phyloP scores from a whole-genome alignment of 2,329 filamentous ascomycete genomes.

The Hymenoscyphus fraxineus region DNA sequence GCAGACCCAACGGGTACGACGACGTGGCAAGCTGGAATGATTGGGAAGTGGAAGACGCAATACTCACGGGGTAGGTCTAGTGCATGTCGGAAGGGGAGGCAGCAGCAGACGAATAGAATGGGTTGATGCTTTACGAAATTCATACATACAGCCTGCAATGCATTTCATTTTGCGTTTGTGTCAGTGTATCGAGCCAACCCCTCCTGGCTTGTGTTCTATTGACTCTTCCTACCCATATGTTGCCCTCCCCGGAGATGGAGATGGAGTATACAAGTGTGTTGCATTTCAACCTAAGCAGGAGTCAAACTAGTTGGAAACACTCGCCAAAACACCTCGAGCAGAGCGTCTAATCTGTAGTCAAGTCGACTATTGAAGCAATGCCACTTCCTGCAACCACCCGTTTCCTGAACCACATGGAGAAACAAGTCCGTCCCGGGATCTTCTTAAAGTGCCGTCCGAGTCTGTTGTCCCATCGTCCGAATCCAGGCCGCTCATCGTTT shows the following conservation, averaged over 20 bases:
- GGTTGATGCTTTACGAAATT: conserved; percentile 9
- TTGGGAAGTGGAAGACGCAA: conserved; percentile 27
- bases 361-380: not conserved
- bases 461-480: not conserved
- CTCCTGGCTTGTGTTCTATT: conserved; percentile 3
- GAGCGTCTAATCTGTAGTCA: not conserved
- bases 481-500: conserved; percentile 1
- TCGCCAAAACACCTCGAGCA: not conserved
- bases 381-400: not conserved
- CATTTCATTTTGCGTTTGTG: conserved; percentile 2
- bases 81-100: conserved; percentile 7
- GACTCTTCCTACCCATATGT: not conserved
- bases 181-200: conserved; percentile 7
- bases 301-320: not conserved
- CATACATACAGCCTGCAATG: conserved; percentile 14
- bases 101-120: conserved; percentile 7
- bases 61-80: conserved; percentile 24
- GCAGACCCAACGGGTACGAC: conserved; percentile 46
- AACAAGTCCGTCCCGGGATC: not conserved
- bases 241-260: not conserved
- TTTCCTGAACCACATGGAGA: not conserved
- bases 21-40: conserved; percentile 45
- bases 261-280: not conserved
- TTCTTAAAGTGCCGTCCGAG: not conserved
- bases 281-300: not conserved